phyloP scores from a whole-genome alignment of 192 early-diverging fungal species.

The Oehlia diaphana region DNA sequence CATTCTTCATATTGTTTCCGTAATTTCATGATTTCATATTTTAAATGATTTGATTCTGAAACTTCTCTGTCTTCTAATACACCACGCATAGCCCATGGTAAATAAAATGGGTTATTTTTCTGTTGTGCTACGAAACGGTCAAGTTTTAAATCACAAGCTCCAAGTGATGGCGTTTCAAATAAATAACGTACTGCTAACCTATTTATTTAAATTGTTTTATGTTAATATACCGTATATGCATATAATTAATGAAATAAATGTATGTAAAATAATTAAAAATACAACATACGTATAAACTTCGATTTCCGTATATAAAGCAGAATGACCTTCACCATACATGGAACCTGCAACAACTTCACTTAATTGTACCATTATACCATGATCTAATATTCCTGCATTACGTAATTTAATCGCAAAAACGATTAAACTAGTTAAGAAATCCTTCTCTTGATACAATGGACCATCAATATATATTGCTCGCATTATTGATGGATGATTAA shows the following conservation, averaged over 20 bases:
- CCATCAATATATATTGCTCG: slow-evolving; percentile 91
- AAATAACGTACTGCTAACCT: slow-evolving; percentile 37
- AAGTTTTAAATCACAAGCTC: slow-evolving; percentile 40
- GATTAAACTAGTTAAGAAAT: slow-evolving; percentile 87
- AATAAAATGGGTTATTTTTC: slow-evolving; percentile 84
- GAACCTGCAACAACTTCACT: slow-evolving; percentile 86
- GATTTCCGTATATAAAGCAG: slow-evolving; percentile 88
- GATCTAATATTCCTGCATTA: slow-evolving; percentile 86
- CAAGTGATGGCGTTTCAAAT: slow-evolving; percentile 36
- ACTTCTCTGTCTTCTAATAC: slow-evolving; percentile 75
- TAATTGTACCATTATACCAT: slow-evolving; percentile 82
- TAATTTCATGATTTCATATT: slow-evolving; percentile 67
- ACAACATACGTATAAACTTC: slow-evolving; percentile 70
- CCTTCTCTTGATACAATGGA: slow-evolving; percentile 71
- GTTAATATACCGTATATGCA: too few species aligned
- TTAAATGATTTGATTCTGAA: slow-evolving; percentile 47
- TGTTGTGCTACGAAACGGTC: slow-evolving; percentile 64
- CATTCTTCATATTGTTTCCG: slow-evolving; percentile 74
- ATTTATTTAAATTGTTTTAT: not conserved
- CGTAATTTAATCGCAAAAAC: slow-evolving; percentile 84
- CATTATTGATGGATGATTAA: slow-evolving; percentile 79
- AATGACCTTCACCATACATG: slow-evolving; percentile 89
- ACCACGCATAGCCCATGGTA: slow-evolving; percentile 93
- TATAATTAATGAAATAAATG: too few species aligned
- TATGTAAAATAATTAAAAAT: not conserved